Evolutionary conservation across 2,329 filamentous ascomycete species (phyloP).

Genomic region (Penicillium sp.): DNA sequence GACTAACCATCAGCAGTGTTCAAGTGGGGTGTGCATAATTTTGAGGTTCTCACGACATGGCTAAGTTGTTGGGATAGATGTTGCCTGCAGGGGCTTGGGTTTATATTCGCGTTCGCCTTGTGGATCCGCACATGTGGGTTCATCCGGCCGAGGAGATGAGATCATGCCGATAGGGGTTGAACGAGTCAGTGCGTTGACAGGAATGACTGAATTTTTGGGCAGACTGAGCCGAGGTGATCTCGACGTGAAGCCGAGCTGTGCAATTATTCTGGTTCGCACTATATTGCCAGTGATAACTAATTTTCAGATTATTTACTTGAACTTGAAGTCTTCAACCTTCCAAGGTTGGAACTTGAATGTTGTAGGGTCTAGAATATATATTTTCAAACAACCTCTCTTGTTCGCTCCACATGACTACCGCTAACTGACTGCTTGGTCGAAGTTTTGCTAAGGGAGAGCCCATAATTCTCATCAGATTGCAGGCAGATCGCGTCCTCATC

Average conservation of each 20-base stretch:
- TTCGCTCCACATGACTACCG: not conserved
- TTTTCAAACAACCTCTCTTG: not conserved
- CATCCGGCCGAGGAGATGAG: slow-evolving; percentile 12
- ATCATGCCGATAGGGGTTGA: slow-evolving; percentile 6
- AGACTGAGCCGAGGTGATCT: not conserved
- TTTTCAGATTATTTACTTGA: too few species aligned
- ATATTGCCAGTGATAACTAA: too few species aligned
- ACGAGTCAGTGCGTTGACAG: not conserved
- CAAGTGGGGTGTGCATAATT: too few species aligned
- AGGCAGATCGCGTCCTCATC: too few species aligned
- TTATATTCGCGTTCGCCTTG: slow-evolving; percentile 6
- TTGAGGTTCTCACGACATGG: slow-evolving; percentile 13
- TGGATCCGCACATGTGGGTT: slow-evolving; percentile 10
- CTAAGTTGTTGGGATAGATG: not conserved
- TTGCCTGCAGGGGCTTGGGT: not conserved
- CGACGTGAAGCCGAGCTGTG: not conserved
- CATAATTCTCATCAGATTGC: too few species aligned
- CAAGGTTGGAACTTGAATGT: too few species aligned
- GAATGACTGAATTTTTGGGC: not conserved
- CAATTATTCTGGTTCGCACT: too few species aligned
- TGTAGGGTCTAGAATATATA: too few species aligned
- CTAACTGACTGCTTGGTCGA: too few species aligned
- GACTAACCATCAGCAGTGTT: not conserved
- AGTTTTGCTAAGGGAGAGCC: too few species aligned
- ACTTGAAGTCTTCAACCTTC: too few species aligned